Evolutionary conservation across 202 grass and related monocot species (phyloP), one percentile per base, ranked within the genome.

Genomic region (Musa balbisiana): DNA sequence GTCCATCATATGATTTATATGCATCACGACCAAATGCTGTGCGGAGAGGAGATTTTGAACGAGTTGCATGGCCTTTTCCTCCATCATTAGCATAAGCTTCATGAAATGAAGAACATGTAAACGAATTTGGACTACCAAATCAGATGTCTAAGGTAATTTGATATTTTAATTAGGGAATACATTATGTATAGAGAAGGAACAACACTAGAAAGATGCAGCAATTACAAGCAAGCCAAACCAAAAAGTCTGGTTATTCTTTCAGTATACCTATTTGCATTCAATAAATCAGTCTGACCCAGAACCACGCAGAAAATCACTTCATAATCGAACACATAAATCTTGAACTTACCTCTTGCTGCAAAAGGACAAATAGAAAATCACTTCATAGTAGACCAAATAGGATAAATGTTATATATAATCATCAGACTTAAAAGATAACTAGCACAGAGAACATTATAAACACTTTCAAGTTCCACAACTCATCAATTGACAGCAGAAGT

Each of bases 301-400:
- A 78, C 65, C 85, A 90, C 73, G 80, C 72, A 86, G 70, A 78
- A 77, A 88, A 85, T 84, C 66, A 78, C 84, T 86, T 89, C 79
- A 66, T 72, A 84, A 83, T 82, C 33, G 51, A 62, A 71, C 88
- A 84, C 79, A 85, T 85, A 88, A 89, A 89, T 73, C 79, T 89
- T 89, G 86, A 92, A 97, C 94, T 97, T 98, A 98, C 94, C 94
- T 98, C 71, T 82, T 89, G 81, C 87, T 97, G 86, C 88, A 89
- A 89, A 43, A 81, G 81, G 80, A 80, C 19, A 77, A 52, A n/a
- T 29, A 51, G 43, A 14, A 70, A 17, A 51, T 70, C 49, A 77
- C 49, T 64, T 51, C 59, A 62, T 3, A 3, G 24, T 66, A 54
- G 72, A 72, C 53, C 33, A 43, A 11, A 78, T 71, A 71, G 69